A percentile compares a stretch with the other conserved stretches of the same genome.
Conservation (phyloP, 345 rosid genomes). For the Alliaria petiolata region DNA sequence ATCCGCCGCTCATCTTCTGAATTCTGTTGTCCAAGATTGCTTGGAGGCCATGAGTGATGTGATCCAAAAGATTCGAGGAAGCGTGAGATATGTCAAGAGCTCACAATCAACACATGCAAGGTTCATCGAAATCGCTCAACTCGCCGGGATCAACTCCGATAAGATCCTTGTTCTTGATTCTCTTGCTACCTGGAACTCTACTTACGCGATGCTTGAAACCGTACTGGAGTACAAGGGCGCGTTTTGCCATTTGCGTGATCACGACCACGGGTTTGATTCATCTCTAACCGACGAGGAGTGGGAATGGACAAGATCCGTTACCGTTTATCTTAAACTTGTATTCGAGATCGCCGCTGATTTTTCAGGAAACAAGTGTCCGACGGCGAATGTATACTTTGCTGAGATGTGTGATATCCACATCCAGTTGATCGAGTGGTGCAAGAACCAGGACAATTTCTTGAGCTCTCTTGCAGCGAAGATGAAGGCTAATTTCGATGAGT, state of each 20-base stretch:
- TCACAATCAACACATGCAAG: constrained; percentile 56
- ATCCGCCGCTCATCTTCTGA: constrained; percentile 65
- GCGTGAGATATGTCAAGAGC: constrained; percentile 74
- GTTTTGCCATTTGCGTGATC: constrained; percentile 61
- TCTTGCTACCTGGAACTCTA: constrained; percentile 64
- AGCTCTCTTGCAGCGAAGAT: constrained; percentile 63
- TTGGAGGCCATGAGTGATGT: constrained; percentile 56
- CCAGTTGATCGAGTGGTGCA: constrained; percentile 88
- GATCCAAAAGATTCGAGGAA: constrained; percentile 67
- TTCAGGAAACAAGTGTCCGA: constrained; percentile 55
- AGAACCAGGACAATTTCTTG: constrained; percentile 62
- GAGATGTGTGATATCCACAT: constrained; percentile 84
- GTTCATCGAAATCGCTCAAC: constrained; percentile 70
- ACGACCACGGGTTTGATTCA: constrained; percentile 47
- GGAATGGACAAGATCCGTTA: constrained; percentile 63
- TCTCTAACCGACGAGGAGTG: constrained; percentile 70
- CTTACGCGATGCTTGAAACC: constrained; percentile 75
- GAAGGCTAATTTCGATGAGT: constrained; percentile 76
- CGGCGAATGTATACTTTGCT: constrained; percentile 83
- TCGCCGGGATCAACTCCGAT: constrained; percentile 52
- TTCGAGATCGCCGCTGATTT: constrained; percentile 57
- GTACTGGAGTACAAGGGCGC: constrained; percentile 62
- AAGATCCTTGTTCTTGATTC: constrained; percentile 62
- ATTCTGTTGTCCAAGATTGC: constrained; percentile 63
- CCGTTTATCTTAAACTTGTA: constrained; percentile 57